phyloP scores from a whole-genome alignment of 129 eudicot genomes.

The Centella asiatica region DNA sequence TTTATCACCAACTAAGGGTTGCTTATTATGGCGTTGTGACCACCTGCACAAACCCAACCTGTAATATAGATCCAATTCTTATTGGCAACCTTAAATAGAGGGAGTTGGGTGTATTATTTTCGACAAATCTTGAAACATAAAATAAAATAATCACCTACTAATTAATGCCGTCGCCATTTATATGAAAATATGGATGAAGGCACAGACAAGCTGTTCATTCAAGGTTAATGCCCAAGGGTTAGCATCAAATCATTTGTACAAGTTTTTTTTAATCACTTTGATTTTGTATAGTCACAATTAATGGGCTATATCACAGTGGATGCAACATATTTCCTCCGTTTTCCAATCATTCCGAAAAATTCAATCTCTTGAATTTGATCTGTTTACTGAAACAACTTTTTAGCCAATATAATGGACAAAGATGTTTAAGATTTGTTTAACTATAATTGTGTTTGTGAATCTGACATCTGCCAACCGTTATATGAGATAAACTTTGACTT shows the following conservation, averaged over 20 bases:
- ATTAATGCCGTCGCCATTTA: slow-evolving; percentile 7
- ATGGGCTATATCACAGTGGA: no score
- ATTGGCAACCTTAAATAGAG: neutral
- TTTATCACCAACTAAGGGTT: slow-evolving; percentile 10
- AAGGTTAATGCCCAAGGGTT: neutral
- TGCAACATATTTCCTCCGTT: no score
- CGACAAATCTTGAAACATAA: neutral
- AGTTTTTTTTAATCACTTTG: no score
- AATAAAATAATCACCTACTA: slow-evolving; percentile 6
- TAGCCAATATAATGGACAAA: neutral
- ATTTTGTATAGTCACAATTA: no score
- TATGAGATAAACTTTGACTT: no score
- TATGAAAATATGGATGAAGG: neutral
- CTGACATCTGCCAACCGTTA: no score
- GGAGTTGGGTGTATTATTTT: neutral
- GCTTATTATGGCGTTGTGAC: slow-evolving; percentile 6
- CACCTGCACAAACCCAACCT: slow-evolving; percentile 8
- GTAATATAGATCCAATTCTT: neutral
- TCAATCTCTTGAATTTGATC: neutral
- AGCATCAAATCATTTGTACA: no score
- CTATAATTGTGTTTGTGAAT: neutral
- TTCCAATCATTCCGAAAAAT: neutral
- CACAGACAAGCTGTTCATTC: no score
- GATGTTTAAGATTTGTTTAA: neutral
- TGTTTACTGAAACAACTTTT: neutral